Evolutionary conservation across 768 basidiomycete genomes (phyloP).

Genomic region (Lactarius indigo): DNA sequence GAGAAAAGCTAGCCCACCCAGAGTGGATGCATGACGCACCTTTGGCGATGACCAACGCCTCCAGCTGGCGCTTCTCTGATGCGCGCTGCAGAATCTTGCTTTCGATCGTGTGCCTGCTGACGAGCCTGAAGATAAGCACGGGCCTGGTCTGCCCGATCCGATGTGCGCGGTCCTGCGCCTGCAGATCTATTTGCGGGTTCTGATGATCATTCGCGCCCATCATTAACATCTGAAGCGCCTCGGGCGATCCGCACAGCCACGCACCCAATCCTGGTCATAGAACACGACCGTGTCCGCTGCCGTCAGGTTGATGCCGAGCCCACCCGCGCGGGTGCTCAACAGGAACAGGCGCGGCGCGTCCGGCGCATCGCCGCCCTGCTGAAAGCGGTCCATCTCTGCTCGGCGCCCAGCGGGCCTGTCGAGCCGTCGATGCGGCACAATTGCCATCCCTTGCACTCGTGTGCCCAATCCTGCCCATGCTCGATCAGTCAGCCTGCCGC

Average conservation of each 20-base stretch:
- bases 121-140: conserved; percentile 84
- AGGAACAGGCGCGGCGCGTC: conserved; percentile 74
- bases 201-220: conserved; percentile 29
- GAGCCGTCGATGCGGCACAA: conserved; percentile 92
- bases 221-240: not conserved
- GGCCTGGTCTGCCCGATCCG: conserved; percentile 93
- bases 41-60: conserved; percentile 93
- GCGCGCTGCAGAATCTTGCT: conserved; percentile 89
- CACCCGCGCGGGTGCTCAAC: conserved; percentile 75
- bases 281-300: conserved; percentile 92
- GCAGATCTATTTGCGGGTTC: conserved; percentile 96
- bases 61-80: conserved; percentile 82
- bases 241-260: conserved; percentile 30
- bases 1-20: not conserved
- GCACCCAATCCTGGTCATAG: conserved; percentile 89
- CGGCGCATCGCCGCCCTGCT: conserved; percentile 57
- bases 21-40: conserved; percentile 40
- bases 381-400: conserved; percentile 82
- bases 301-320: conserved; percentile 74
- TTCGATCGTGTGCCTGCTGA: conserved; percentile 87
- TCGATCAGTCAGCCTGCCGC: conserved; percentile 3
- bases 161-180: conserved; percentile 94
- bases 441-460: conserved; percentile 73
- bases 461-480: conserved; percentile 75
- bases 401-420: conserved; percentile 75